These are phyloP conservation scores for Prunus davidiana DNA, from an alignment of 306 rosid genomes.

Conservation along the genomic window DNA sequence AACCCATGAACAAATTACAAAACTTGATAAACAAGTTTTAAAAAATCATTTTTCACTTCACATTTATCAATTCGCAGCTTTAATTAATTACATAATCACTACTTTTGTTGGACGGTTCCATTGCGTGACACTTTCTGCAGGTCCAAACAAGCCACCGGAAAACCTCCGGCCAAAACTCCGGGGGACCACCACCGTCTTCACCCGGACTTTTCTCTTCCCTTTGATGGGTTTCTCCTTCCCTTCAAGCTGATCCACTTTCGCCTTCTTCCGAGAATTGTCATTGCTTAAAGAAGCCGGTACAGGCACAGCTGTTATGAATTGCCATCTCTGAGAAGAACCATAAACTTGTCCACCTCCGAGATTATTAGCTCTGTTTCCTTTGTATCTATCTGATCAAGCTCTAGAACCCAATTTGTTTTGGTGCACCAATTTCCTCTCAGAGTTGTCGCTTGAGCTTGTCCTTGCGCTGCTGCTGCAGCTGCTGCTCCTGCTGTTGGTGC, in stretches of 20 bases:
- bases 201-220: slow-evolving; percentile 6
- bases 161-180: slow-evolving; percentile 38
- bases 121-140: slow-evolving; percentile 70
- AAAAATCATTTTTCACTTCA: slow-evolving; percentile 21
- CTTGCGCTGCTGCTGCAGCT: slow-evolving; percentile 56
- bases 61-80: neutral
- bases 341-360: slow-evolving; percentile 31
- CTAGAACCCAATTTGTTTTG: neutral
- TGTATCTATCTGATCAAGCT: neutral
- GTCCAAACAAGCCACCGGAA: slow-evolving; percentile 66
- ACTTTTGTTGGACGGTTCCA: slow-evolving; percentile 52
- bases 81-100: slow-evolving; percentile 1
- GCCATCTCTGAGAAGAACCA: slow-evolving; percentile 72
- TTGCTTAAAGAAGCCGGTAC: slow-evolving; percentile 36
- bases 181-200: slow-evolving; percentile 9
- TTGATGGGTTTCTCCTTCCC: slow-evolving; percentile 17
- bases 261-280: slow-evolving; percentile 45
- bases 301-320: slow-evolving; percentile 62
- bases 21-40: neutral
- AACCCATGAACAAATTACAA: neutral
- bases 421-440: slow-evolving; percentile 39
- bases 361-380: neutral
- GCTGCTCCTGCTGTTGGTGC: slow-evolving; percentile 62
- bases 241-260: neutral
- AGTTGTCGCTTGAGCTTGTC: slow-evolving; percentile 65